Percentiles rank a stretch among this genome's conserved stretches.
These are phyloP conservation scores for Rhodotorula paludigena DNA, from an alignment of 768 basidiomycete species.

Conservation along the genomic window DNA sequence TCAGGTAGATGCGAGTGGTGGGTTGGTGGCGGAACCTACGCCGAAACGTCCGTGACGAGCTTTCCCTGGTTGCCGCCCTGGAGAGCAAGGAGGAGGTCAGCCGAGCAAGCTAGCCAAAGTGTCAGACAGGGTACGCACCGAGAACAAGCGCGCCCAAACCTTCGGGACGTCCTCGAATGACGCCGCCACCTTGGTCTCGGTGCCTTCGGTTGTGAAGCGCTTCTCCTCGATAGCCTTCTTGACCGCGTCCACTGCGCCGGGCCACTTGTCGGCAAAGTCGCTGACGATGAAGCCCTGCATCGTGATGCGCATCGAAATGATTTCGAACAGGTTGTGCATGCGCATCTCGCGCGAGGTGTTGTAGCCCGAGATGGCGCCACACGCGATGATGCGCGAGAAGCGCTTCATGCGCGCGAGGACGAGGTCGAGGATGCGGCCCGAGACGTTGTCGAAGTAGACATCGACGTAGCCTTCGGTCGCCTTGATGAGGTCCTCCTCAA, in stretches of 20 bases:
- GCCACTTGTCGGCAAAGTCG: constrained; percentile 5
- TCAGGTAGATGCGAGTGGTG: no score
- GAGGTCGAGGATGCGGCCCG: constrained; percentile 40
- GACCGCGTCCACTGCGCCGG: not conserved
- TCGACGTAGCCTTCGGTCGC: constrained; percentile 21
- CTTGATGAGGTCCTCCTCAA: constrained; percentile 36
- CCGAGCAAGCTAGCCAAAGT: not conserved
- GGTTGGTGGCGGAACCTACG: no score
- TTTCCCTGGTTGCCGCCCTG: constrained; percentile 23
- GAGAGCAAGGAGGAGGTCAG: no score
- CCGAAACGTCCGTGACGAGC: constrained; percentile 15
- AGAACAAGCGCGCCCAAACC: constrained; percentile 18
- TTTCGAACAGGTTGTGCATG: constrained; percentile 39
- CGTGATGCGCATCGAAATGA: constrained; percentile 41
- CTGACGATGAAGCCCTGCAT: constrained; percentile 26
- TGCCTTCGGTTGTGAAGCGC: constrained; percentile 11
- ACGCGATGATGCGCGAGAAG: constrained; percentile 38
- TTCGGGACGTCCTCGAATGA: constrained; percentile 22
- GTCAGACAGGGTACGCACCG: not conserved
- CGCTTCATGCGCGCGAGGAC: constrained; percentile 35
- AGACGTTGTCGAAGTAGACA: constrained; percentile 30
- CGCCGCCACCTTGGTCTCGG: constrained; percentile 13
- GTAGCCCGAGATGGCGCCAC: constrained; percentile 39
- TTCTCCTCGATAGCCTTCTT: constrained; percentile 19
- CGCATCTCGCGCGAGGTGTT: constrained; percentile 7